Evolutionary conservation across 345 rosid genomes (phyloP), one percentile per base, ranked within the genome.

Genomic region (Aquilaria sinensis): DNA sequence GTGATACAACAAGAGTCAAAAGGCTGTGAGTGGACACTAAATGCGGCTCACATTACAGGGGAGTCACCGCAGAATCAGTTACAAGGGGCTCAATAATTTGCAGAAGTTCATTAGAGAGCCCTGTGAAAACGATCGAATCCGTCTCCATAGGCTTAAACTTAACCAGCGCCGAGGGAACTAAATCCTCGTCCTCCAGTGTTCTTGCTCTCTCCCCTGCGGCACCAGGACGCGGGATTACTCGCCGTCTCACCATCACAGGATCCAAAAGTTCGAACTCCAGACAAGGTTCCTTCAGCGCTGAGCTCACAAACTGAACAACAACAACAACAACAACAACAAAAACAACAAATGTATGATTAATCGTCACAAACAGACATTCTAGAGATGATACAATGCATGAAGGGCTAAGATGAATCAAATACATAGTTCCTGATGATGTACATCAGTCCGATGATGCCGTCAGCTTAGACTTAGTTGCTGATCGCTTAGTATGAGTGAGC

Each of bases 111-210:
- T 86, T 84, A 51, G 74, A 56, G 57, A 90, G 90, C 13, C 98
- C 95, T 14, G 90, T 86, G 80, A 79, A 93, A 48, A 88, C 85
- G 1, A 74, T 60, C 0, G 83, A 72, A 64, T 86, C 84, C 0
- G 96, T 81, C 77, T 90, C 96, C 0, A 79, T 37, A 0, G 94
- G 90, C 68, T 75, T 88, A 74, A 90, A 90, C 78, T 84, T 88
- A 71, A 93, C 68, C 15, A 93, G 94, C 6, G 96, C 86, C 0
- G 97, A 85, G 11, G 99, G 97, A 63, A 94, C 97, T 77, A 94
- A 78, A 47, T 79, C 95, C 57, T 90, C 95, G 1, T 85, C 95
- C 7, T 83, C 95, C 6, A 94, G 70, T 1, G 92, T 88, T 12
- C n/a, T 71, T 5, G 81, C 72, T 70, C 75, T 83, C 80, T 73